Evolutionary conservation across 2,329 filamentous ascomycete species (phyloP), one percentile per base, ranked within the genome.

Genomic region (Trichophaea hybrida): DNA sequence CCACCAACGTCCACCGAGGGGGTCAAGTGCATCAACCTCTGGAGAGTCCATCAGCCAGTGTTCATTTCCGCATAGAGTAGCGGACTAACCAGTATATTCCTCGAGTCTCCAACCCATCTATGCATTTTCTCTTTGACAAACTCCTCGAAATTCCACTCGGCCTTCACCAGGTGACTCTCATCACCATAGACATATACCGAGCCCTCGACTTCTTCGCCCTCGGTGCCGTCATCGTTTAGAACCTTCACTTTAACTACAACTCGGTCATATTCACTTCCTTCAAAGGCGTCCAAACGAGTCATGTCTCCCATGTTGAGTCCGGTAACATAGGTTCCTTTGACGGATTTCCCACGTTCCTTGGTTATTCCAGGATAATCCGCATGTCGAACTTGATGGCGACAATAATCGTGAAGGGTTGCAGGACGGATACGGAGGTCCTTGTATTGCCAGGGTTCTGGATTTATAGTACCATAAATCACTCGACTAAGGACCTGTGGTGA

Each of bases 81-180:
- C 7, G 13, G 44, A 43, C 38, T 43, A 37, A 53, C 50, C 50
- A n/a, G 12, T 7, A 33, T 53, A 53, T 15, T 53, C 34, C n/a
- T 37, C 12, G 13, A 4, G 13, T 56, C 57, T 2, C 75, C 77
- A 61, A 77, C 74, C 82, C 82, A 84, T 66, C 74, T 74, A 53
- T 71, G 69, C 77, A 85, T 75, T 75, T 89, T 94, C 63, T 93
- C 83, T 67, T 77, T 76, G 62, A 84, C 81, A 70, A 96, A 97
- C 64, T 86, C 81, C 52, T 84, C 82, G 73, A 89, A 93, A 71
- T 94, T 87, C 91, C 91, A 97, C 71, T 95, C 89, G 24, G 75
- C 72, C 35, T 79, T 75, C 71, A 94, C 88, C 15, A 97, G 73
- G 0, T 69, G 65, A 13, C 74, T 71, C 1, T 74, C 64, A 12